Evolutionary conservation across 176 grass and related monocot species (phyloP).

Genomic region (Aegilops tauschii): DNA sequence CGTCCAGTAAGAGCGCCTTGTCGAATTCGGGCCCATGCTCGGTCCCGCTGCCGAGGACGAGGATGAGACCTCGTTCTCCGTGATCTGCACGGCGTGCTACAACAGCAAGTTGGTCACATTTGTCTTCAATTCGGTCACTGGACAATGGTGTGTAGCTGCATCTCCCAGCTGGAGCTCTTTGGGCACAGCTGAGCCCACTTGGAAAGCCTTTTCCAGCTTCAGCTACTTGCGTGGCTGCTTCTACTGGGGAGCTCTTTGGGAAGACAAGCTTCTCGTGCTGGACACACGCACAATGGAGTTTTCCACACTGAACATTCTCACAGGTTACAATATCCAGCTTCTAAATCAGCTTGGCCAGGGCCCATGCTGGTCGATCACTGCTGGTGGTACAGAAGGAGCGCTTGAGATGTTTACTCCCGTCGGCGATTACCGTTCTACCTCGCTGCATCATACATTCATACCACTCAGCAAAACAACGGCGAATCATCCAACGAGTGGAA

Average conservation of each 20-base stretch:
- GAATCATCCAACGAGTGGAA: neutral
- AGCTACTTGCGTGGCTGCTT: neutral
- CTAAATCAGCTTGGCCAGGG: neutral
- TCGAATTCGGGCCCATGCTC: neutral
- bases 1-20: neutral
- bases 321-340: neutral
- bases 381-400: neutral
- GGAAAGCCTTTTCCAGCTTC: neutral
- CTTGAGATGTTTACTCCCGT: neutral
- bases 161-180: constrained; percentile 13
- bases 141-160: neutral
- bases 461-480: neutral
- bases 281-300: neutral
- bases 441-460: neutral
- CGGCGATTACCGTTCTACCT: neutral
- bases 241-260: neutral
- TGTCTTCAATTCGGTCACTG: neutral
- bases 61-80: neutral
- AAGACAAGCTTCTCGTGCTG: neutral
- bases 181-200: neutral
- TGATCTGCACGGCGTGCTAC: neutral
- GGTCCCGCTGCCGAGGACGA: neutral
- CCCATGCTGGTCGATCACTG: neutral
- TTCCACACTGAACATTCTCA: neutral
- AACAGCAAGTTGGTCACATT: neutral